These are phyloP conservation scores for Actinidia arguta DNA, from an alignment of 179 eudicot species.

Conservation along the genomic window DNA sequence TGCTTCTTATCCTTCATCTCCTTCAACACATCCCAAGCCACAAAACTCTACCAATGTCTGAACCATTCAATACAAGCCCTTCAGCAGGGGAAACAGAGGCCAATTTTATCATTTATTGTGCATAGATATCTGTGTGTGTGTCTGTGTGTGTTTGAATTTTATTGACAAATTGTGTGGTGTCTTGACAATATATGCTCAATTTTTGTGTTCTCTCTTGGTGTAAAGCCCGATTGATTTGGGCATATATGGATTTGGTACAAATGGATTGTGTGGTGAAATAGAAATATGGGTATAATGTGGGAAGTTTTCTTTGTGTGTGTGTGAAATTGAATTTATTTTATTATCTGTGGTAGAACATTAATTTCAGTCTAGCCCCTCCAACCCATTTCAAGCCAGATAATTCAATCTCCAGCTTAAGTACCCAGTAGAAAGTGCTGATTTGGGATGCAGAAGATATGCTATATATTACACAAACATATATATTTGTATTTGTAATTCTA, in stretches of 20 bases:
- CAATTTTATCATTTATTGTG: background rate
- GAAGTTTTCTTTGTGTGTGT: no score
- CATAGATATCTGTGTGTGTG: background rate
- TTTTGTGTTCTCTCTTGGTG: background rate
- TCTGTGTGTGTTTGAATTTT: background rate
- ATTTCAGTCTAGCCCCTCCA: no score
- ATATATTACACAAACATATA: no score
- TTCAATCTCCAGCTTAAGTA: no score
- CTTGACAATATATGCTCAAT: background rate
- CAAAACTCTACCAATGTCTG: conserved; percentile 30
- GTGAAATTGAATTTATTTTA: no score
- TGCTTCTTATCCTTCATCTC: conserved; percentile 40
- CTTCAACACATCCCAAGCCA: conserved; percentile 25
- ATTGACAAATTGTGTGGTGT: background rate
- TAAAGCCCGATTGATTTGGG: background rate
- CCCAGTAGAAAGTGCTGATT: no score
- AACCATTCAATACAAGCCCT: background rate
- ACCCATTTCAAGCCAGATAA: no score
- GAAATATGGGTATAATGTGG: no score
- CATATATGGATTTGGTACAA: background rate
- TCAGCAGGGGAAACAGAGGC: background rate
- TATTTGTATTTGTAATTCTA: no score
- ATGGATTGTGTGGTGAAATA: background rate
- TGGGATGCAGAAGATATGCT: no score
- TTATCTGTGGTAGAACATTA: no score